Evolutionary conservation across 2,329 filamentous ascomycete genomes (phyloP), one percentile per base, ranked within the genome.

Genomic region (Penicillium sp.): DNA sequence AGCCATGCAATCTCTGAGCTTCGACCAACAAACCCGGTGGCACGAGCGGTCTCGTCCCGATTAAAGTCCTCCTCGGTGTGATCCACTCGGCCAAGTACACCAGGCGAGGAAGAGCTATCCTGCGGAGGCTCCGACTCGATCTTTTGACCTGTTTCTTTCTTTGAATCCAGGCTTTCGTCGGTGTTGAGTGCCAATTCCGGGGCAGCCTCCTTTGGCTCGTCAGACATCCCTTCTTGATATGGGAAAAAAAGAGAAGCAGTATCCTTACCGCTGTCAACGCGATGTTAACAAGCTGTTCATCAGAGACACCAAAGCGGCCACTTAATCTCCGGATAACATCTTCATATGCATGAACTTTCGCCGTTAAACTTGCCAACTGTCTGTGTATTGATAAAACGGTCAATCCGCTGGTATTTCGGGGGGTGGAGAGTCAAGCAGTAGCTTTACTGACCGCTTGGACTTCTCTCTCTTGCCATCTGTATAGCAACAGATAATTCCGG

Each of bases 1-100:
- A 74, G 58, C 72, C 72, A 75, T 32, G 61, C 65, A n/a, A 73
- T 65, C 39, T 73, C 71, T 0, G 72, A 74, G 48, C 69, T 72
- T 49, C 68, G 70, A 7, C 72, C 72, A 53, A 73, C 69, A 46
- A 68, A 74, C 0, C 71, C 69, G 4, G 67, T 72, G 7, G 66
- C 63, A 33, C 66, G 62, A n/a, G 67, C 60, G 12, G 58, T 54
- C 33, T 69, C 66, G 35, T 69, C 65, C 46, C 61, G 61, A 34
- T 70, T 69, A 50, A 71, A 73, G 44, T 74, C 72, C 55, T 73
- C 69, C 27, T 70, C 64, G 5, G 71, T 67, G 32, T 66, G 62
- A 46, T 72, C 72, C n/a, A 67, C 57, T 5, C 63, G 58, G 34
- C 67, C 67, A 24, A 65, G 59, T n/a, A 68, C 69, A n/a, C 63